These are phyloP conservation scores for Macrophomina tecta DNA, from an alignment of 2,329 filamentous ascomycete species.

Conservation along the genomic window DNA sequence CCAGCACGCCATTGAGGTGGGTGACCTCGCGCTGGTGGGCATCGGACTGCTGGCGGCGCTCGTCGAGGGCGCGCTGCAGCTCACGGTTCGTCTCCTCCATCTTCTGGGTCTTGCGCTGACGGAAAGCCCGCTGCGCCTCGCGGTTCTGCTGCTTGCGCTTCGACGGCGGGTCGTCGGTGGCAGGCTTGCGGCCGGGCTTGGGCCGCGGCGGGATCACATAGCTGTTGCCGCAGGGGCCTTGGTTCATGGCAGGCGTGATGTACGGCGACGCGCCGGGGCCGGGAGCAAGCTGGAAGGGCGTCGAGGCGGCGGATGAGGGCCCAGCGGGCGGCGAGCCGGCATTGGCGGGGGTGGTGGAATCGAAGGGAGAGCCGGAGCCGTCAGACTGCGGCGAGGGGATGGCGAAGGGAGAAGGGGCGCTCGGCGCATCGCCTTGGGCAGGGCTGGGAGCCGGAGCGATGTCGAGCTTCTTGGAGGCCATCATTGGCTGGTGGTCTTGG, in stretches of 20 bases:
- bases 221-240: conserved; percentile 43
- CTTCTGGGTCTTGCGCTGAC: conserved; percentile 83
- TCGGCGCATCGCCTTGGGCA: conserved; percentile 6
- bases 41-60: conserved; percentile 31
- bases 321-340: conserved; percentile 5
- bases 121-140: conserved; percentile 87
- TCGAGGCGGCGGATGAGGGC: neutral
- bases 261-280: conserved; percentile 18
- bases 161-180: conserved; percentile 88
- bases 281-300: conserved; percentile 19
- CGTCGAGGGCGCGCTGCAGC: conserved; percentile 41
- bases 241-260: conserved; percentile 28
- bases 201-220: conserved; percentile 51
- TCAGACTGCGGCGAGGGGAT: conserved; percentile 26
- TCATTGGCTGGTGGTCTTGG: conserved; percentile 21
- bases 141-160: conserved; percentile 96
- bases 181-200: conserved; percentile 86
- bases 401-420: conserved; percentile 22
- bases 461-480: conserved; percentile 27
- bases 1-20: conserved; percentile 25
- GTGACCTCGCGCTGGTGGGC: conserved; percentile 28
- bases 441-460: conserved; percentile 27
- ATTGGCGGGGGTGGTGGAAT: conserved; percentile 14
- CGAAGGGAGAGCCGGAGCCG: conserved; percentile 8
- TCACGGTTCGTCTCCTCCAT: conserved; percentile 68